These are phyloP conservation scores for Aspergillus indologenus DNA, from an alignment of 495 filamentous ascomycete genomes.

Conservation along the genomic window DNA sequence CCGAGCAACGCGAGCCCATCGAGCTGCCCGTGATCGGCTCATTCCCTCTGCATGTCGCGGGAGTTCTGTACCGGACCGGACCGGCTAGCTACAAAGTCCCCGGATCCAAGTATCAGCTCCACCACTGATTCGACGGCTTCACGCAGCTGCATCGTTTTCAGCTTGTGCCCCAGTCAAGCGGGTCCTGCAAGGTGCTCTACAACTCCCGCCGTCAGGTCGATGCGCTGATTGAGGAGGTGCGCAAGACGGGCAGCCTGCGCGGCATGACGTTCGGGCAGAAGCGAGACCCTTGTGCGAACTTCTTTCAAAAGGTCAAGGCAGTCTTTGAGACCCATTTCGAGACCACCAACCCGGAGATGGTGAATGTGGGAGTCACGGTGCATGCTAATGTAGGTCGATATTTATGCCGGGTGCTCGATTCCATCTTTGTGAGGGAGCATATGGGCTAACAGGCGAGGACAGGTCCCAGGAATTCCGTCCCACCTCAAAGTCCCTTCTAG, in stretches of 20 bases:
- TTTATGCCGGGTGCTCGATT: too few relatives aligned
- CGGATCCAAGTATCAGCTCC: slow-evolving; percentile 1
- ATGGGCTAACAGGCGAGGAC: too few relatives aligned
- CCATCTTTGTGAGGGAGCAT: too few relatives aligned
- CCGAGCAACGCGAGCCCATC: slow-evolving; percentile 7
- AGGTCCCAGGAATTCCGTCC: too few relatives aligned
- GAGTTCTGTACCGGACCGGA: slow-evolving; percentile 10
- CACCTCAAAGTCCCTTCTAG: too few relatives aligned
- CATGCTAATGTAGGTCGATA: slow-evolving; percentile 13
- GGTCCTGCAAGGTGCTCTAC: slow-evolving; percentile 13
- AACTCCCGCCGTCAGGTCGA: slow-evolving; percentile 15
- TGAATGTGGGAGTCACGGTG: slow-evolving; percentile 13
- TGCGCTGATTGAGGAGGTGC: slow-evolving; percentile 14
- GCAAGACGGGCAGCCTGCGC: slow-evolving; percentile 3
- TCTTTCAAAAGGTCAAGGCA: slow-evolving; percentile 15
- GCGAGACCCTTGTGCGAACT: slow-evolving; percentile 13
- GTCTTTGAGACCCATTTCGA: slow-evolving; percentile 3
- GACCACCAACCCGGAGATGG: not conserved
- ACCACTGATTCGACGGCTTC: slow-evolving; percentile 21
- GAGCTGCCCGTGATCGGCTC: slow-evolving; percentile 9
- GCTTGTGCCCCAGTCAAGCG: slow-evolving; percentile 3
- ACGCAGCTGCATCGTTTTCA: slow-evolving; percentile 14
- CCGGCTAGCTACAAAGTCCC: slow-evolving; percentile 12
- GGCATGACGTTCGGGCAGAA: slow-evolving; percentile 17
- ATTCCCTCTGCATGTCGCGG: slow-evolving; percentile 8